A percentile compares a stretch with the other conserved stretches of the same genome.
phyloP scores from a whole-genome alignment of 208 protist species.

The Lotmaria passim region DNA sequence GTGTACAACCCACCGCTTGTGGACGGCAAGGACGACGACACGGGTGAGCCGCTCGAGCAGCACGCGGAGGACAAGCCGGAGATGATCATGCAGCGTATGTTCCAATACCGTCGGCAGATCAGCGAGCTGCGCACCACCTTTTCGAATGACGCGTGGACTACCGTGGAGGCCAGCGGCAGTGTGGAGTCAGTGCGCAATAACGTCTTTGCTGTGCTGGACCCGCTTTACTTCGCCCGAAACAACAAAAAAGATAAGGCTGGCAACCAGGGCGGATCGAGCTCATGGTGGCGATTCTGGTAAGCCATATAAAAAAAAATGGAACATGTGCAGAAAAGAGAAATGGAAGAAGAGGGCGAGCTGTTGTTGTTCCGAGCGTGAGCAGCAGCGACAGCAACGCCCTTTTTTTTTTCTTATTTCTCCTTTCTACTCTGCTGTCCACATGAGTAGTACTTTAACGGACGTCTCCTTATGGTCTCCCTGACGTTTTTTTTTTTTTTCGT shows the following conservation, averaged over 20 bases:
- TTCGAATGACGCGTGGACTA: constrained; percentile 49
- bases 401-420: constrained; percentile 4
- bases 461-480: too few relatives aligned
- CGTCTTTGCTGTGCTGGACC: constrained; percentile 77
- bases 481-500: too few relatives aligned
- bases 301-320: not conserved
- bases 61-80: constrained; percentile 90
- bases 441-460: too few relatives aligned
- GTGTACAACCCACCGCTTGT: constrained; percentile 91
- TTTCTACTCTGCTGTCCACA: not conserved
- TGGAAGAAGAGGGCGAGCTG: not conserved
- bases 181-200: constrained; percentile 76
- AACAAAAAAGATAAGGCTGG: constrained; percentile 8
- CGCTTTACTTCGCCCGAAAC: constrained; percentile 44
- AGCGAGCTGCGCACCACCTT: constrained; percentile 83
- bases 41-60: constrained; percentile 89
- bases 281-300: constrained; percentile 69
- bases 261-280: not conserved
- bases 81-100: constrained; percentile 77
- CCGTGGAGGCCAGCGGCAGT: constrained; percentile 67
- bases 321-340: not conserved
- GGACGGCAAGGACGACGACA: constrained; percentile 90
- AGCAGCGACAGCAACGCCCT: not conserved
- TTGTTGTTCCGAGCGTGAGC: constrained; percentile 25
- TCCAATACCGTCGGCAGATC: constrained; percentile 77